Conservation (phyloP, 108 stramenopile genomes). For the Nitzschia inconspicua region DNA sequence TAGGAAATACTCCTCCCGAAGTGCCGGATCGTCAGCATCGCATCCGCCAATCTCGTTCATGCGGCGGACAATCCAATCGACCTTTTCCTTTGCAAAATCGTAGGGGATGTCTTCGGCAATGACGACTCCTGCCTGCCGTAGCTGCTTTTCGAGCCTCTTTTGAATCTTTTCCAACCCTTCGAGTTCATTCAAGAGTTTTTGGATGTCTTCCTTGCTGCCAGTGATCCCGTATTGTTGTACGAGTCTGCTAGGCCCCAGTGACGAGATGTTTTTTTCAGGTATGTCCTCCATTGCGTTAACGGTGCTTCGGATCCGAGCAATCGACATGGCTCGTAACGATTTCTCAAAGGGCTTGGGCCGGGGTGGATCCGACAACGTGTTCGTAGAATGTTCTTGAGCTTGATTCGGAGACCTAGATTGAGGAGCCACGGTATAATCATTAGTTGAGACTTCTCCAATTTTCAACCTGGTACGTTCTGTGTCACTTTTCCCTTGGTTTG, state of each 20-base stretch:
- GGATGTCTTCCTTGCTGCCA: conserved; percentile 4
- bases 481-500: not conserved
- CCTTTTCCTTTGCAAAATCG: conserved; percentile 29
- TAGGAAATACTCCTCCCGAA: conserved; percentile 24
- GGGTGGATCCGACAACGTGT: no score
- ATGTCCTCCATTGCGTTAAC: not conserved
- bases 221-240: no score
- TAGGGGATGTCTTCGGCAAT: conserved; percentile 43
- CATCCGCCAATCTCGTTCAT: conserved; percentile 28
- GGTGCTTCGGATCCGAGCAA: conserved; percentile 4
- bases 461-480: not conserved
- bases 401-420: no score
- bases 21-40: conserved; percentile 6
- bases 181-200: conserved; percentile 25
- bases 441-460: not conserved
- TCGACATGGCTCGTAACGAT: conserved; percentile 24
- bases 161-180: conserved; percentile 29
- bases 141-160: conserved; percentile 29
- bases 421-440: not conserved
- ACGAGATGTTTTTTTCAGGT: no score
- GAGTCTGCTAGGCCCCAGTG: no score
- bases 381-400: no score
- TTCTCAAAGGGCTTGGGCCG: no score
- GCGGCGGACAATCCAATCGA: conserved; percentile 11
- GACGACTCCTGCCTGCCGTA: conserved; percentile 26